Percentiles rank a stretch among this genome's conserved stretches.
Conservation (phyloP, 2,329 filamentous ascomycete species). For the Fusarium acutatum region DNA sequence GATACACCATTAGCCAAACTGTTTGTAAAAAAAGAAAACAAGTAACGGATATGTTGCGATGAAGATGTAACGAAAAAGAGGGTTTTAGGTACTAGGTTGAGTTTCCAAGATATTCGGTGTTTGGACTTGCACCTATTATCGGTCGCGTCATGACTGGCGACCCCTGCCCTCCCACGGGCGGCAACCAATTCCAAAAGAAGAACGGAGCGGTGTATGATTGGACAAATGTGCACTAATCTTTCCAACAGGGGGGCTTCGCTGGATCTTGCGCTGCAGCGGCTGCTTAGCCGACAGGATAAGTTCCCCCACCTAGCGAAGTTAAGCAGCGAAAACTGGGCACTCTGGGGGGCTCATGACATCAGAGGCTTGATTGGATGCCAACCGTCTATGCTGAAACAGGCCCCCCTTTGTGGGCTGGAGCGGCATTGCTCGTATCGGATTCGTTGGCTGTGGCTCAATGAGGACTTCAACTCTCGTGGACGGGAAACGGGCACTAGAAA, state of each 20-base stretch:
- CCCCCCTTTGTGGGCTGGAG: constrained; percentile 28
- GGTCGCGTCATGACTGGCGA: neutral
- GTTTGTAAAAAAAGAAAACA: no score
- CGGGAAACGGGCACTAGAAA: no score
- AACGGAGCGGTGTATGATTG: neutral
- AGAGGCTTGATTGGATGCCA: constrained; percentile 46
- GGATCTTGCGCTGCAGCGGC: no score
- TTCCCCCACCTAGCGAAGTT: neutral
- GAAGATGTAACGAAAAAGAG: no score
- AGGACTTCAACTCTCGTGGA: neutral
- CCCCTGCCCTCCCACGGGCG: neutral
- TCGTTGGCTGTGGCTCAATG: constrained; percentile 23
- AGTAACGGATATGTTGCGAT: no score
- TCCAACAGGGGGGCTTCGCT: neutral
- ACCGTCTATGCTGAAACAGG: constrained; percentile 25
- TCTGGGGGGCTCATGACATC: constrained; percentile 44
- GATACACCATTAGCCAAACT: no score
- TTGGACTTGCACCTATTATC: no score
- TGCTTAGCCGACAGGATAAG: neutral
- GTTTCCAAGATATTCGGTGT: no score
- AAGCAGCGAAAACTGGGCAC: constrained; percentile 14
- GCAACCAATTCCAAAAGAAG: neutral
- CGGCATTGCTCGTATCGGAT: constrained; percentile 1
- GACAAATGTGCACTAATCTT: neutral
- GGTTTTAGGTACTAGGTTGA: no score